Base-by-base conservation (phyloP, 257 asterid genomes). In the Echites panduratus region DNA sequence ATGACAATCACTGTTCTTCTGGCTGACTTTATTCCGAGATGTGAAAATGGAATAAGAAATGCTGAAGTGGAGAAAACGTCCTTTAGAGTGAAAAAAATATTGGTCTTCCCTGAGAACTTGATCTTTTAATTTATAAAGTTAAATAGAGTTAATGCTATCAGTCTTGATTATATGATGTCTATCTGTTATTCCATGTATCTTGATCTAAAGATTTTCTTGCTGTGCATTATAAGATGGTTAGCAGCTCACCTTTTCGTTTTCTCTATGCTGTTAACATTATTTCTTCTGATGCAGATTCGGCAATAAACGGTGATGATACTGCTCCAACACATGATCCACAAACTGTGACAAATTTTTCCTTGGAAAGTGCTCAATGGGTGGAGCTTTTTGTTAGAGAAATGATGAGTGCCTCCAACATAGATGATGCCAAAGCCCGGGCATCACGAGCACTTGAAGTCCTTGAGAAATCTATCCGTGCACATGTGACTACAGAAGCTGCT, bases 401-500 rank as follows among this genome's bases (percentile, higher is more conserved):
- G 89, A 71, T 45, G 68, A 82, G 80, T 76, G 84, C 85, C 67
- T 78, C 82, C 35, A 75, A 82, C 29, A 59, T 85, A 65, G 84
- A 80, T 70, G 87, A 85, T 68, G 89, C 85, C 73, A 85, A 79
- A 83, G 80, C 78, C 70, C 82, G 89, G 69, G 87, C 87, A 73
- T 80, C 85, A 52, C 76, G 68, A 70, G 82, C 80, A 13, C 87
- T 85, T 16, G 82, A 80, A 78, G 87, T 71, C 61, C 79, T 82
- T 40, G 87, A 85, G 77, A 85, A 80, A 67, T 80, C 87, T 61
- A 78, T 85, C 58, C 65, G 64, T 49, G 78, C 66, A 52, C 68
- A 71, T 32, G 90, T 88, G 64, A 80, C 86, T 73, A 85, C 87
- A 61, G 95, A 88, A 70, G 82, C 89, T 73, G 82, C 87, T 63